Percentiles rank a stretch among this genome's conserved stretches.
Evolutionary conservation across 768 basidiomycete species (phyloP).

Genomic region (Exsudoporus frostii): DNA sequence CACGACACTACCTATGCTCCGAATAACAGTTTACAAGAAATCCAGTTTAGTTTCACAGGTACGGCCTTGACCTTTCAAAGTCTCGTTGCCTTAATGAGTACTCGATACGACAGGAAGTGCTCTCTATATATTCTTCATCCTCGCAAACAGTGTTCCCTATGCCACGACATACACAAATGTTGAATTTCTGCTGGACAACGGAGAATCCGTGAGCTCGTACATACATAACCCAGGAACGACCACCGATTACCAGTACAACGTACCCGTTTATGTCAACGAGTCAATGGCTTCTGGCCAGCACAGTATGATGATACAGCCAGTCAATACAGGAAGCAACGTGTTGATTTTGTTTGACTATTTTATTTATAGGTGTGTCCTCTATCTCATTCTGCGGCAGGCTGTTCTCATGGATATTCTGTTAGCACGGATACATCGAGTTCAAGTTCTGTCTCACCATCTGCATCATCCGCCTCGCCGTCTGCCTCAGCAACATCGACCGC

Average conservation of each 20-base stretch:
- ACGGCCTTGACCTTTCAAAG: not conserved
- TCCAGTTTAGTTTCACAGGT: slow-evolving; percentile 14
- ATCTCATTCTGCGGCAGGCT: not conserved
- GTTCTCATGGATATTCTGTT: not conserved
- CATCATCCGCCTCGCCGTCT: not conserved
- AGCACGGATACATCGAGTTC: slow-evolving; percentile 4
- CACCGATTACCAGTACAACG: slow-evolving; percentile 13
- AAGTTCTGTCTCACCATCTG: not conserved
- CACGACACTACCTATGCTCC: slow-evolving; percentile 7
- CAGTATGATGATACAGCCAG: slow-evolving; percentile 6
- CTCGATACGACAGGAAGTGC: slow-evolving; percentile 5
- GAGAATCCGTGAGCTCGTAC: not conserved
- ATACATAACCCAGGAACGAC: not conserved
- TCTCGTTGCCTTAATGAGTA: not conserved
- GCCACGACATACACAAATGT: not conserved
- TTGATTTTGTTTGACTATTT: slow-evolving; percentile 10
- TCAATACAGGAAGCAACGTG: not conserved
- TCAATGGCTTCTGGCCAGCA: not conserved
- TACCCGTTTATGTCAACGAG: slow-evolving; percentile 6
- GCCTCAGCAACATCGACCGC: not conserved
- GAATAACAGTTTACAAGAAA: not conserved
- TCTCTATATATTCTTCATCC: slow-evolving; percentile 19
- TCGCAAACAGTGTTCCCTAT: not conserved
- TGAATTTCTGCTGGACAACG: slow-evolving; percentile 9
- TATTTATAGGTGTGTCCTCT: slow-evolving; percentile 6